Evolutionary conservation across 1,284 basidiomycete genomes (phyloP).

Genomic region (Kwoniella shivajii): DNA sequence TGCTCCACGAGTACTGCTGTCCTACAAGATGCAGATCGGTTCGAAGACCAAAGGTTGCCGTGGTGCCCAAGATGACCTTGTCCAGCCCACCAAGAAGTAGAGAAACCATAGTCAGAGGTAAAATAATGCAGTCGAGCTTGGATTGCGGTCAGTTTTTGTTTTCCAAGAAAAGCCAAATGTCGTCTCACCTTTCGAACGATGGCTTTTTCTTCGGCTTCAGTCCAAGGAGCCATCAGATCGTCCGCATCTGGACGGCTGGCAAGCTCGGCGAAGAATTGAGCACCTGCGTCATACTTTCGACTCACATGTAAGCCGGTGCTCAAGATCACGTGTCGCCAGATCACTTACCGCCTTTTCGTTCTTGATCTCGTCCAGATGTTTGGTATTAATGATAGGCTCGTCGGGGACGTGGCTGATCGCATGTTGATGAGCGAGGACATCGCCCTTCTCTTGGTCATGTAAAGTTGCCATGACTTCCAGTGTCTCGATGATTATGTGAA

Average conservation of each 20-base stretch:
- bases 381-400: constrained; percentile 7
- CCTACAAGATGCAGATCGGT: constrained; percentile 27
- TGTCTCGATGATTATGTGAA: background rate
- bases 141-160: background rate
- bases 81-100: constrained; percentile 20
- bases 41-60: constrained; percentile 23
- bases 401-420: background rate
- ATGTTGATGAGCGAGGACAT: background rate
- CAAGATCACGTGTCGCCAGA: background rate
- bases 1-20: constrained; percentile 32
- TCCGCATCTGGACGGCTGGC: constrained; percentile 23
- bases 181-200: constrained; percentile 21
- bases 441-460: constrained; percentile 14
- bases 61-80: constrained; percentile 34
- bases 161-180: background rate
- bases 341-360: constrained; percentile 9
- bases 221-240: constrained; percentile 28
- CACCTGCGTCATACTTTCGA: constrained; percentile 26
- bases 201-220: constrained; percentile 25
- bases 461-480: background rate
- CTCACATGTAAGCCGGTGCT: background rate
- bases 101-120: constrained; percentile 20
- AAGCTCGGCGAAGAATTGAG: constrained; percentile 26
- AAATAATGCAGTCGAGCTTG: constrained; percentile 28
- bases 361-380: constrained; percentile 6